These are phyloP conservation scores for Aspergillus sp. DNA, from an alignment of 2,329 filamentous ascomycete genomes.

Conservation along the genomic window DNA sequence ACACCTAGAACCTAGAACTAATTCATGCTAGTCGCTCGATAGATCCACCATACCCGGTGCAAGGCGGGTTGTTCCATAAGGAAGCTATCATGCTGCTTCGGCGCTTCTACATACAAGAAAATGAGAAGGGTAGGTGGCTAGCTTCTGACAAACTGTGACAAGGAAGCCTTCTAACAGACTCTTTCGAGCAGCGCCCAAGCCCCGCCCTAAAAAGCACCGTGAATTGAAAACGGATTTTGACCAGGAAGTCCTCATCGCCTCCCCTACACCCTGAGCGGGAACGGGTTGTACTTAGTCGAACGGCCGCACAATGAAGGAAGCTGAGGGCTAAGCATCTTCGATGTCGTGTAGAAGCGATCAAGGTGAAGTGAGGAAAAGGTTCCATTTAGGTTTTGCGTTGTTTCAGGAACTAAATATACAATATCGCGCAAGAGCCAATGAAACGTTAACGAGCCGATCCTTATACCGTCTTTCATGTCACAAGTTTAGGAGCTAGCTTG, in stretches of 20 bases:
- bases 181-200: constrained; percentile 56
- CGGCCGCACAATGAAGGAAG: not conserved
- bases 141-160: not conserved
- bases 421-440: constrained; percentile 13
- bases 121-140: constrained; percentile 72
- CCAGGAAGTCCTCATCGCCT: constrained; percentile 15
- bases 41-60: constrained; percentile 76
- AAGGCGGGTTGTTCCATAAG: constrained; percentile 84
- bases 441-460: constrained; percentile 16
- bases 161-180: constrained; percentile 15
- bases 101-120: constrained; percentile 97
- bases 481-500: constrained; percentile 22
- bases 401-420: constrained; percentile 27
- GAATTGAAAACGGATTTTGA: constrained; percentile 62
- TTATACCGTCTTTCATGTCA: constrained; percentile 11
- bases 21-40: constrained; percentile 61
- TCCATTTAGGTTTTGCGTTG: constrained; percentile 4
- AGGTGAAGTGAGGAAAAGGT: not conserved
- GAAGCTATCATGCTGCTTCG: constrained; percentile 91
- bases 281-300: not conserved
- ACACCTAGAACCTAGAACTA: constrained; percentile 7
- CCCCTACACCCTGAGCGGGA: not conserved
- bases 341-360: not conserved
- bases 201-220: constrained; percentile 64
- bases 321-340: not conserved